A percentile compares a stretch with the other conserved stretches of the same genome.
These are phyloP conservation scores for Tubosaeta brunneosetosa DNA, from an alignment of 768 basidiomycete species.

Conservation along the genomic window DNA sequence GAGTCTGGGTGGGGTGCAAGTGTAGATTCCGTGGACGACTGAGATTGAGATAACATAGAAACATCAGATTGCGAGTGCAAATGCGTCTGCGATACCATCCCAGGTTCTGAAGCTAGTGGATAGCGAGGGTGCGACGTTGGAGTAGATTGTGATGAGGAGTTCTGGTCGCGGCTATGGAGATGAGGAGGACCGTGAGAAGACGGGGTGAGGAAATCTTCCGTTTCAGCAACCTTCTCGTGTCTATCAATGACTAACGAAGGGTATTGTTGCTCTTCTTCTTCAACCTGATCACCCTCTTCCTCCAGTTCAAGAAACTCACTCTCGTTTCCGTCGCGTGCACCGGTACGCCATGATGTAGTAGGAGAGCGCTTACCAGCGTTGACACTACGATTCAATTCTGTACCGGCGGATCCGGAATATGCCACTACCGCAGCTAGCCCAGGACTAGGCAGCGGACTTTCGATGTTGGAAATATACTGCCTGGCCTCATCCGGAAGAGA, in stretches of 20 bases:
- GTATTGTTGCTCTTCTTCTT: constrained; percentile 16
- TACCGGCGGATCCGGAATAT: not conserved
- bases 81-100: constrained; percentile 18
- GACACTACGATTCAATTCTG: not conserved
- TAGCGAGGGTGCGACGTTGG: constrained; percentile 17
- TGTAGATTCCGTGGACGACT: constrained; percentile 18
- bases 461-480: constrained; percentile 68
- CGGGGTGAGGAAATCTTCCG: constrained; percentile 52
- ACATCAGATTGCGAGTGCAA: constrained; percentile 21
- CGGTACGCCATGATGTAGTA: constrained; percentile 9
- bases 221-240: constrained; percentile 34
- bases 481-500: constrained; percentile 75
- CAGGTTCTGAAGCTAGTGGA: constrained; percentile 10
- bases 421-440: constrained; percentile 2
- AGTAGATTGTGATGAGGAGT: constrained; percentile 8
- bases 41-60: constrained; percentile 21
- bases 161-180: constrained; percentile 7
- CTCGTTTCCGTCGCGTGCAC: constrained; percentile 26
- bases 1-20: constrained; percentile 23
- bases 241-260: constrained; percentile 6
- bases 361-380: constrained; percentile 3
- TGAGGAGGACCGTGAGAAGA: constrained; percentile 28
- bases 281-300: constrained; percentile 31
- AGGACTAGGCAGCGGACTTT: constrained; percentile 59
- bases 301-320: constrained; percentile 64